Percentiles rank a stretch among this genome's conserved stretches.
These are phyloP conservation scores for Colletotrichum sp. DNA, from an alignment of 2,329 filamentous ascomycete species.

Conservation along the genomic window DNA sequence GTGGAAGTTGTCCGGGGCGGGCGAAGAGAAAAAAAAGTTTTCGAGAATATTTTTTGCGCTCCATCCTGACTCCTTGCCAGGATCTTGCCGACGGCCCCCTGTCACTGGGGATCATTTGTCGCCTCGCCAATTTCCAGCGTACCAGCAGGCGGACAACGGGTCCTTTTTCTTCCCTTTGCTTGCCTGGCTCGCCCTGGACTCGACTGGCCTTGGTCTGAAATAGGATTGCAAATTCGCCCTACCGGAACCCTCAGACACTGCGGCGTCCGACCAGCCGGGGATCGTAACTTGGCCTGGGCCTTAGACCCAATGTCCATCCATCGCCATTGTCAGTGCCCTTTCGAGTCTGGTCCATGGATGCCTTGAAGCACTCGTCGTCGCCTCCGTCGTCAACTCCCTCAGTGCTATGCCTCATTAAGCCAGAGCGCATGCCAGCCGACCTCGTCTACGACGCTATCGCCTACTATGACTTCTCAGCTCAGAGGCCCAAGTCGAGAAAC, in stretches of 20 bases:
- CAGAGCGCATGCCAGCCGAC: neutral
- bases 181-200: neutral
- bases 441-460: neutral
- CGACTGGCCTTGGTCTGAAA: neutral
- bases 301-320: neutral
- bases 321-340: neutral
- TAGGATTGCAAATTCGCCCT: conserved; percentile 1
- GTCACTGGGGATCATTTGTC: neutral
- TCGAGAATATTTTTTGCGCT: neutral
- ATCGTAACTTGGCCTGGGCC: conserved; percentile 8
- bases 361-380: neutral
- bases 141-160: neutral
- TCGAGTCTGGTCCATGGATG: neutral
- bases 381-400: neutral
- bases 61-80: conserved; percentile 1
- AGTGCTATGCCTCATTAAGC: neutral
- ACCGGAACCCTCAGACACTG: conserved; percentile 14
- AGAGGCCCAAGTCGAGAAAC: neutral
- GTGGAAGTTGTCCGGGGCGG: conserved; percentile 5
- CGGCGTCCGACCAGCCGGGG: conserved; percentile 10
- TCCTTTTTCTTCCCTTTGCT: neutral
- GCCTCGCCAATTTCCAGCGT: conserved; percentile 14
- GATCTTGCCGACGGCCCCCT: conserved; percentile 11
- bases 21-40: conserved; percentile 2
- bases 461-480: neutral